These are phyloP conservation scores for Meredithiella fracta DNA, from an alignment of 2,329 filamentous ascomycete species.

Conservation along the genomic window DNA sequence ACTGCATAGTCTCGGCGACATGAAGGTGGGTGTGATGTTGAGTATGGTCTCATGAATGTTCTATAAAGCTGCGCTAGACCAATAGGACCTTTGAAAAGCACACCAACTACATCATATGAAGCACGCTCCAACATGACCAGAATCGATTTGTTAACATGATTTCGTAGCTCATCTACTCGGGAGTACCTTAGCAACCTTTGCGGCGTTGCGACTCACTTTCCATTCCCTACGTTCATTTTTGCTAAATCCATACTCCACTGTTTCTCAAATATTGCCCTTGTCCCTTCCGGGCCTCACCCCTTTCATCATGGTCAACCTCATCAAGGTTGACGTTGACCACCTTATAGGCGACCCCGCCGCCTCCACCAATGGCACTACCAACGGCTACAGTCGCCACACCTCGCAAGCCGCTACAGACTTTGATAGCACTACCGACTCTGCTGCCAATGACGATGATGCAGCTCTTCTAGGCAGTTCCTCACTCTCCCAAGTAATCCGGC, in stretches of 20 bases:
- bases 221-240: background rate
- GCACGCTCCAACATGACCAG: no score
- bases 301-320: background rate
- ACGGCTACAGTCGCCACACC: slow-evolving; percentile 9
- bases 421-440: slow-evolving; percentile 15
- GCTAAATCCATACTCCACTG: background rate
- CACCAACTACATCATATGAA: no score
- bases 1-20: background rate
- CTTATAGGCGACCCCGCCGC: slow-evolving; percentile 22
- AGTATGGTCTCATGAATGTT: background rate
- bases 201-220: no score
- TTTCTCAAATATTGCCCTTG: background rate
- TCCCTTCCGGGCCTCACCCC: background rate
- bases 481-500: slow-evolving; percentile 25
- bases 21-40: background rate
- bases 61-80: no score
- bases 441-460: slow-evolving; percentile 15
- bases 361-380: slow-evolving; percentile 5
- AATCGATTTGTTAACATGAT: no score
- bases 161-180: no score
- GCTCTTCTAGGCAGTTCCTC: slow-evolving; percentile 13
- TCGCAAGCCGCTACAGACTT: slow-evolving; percentile 9
- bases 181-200: no score
- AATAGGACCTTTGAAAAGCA: no score
- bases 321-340: slow-evolving; percentile 23